Evolutionary conservation across 2,329 filamentous ascomycete species (phyloP).

Genomic region (Botryosphaeria agaves): DNA sequence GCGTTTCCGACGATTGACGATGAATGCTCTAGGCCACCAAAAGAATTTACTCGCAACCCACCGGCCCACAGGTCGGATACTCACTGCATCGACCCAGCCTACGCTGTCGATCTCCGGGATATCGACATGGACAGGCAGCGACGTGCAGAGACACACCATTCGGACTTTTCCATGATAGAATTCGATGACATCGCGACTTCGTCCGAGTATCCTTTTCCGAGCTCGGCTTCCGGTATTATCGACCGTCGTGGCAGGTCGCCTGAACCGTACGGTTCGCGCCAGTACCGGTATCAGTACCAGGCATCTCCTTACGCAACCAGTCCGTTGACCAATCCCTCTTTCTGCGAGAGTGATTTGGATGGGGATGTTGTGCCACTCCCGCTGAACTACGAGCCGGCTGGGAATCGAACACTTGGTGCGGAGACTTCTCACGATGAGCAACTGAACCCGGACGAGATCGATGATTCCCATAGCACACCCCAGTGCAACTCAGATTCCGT

Average conservation of each 20-base stretch:
- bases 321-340: constrained; percentile 11
- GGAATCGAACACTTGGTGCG: constrained; percentile 13
- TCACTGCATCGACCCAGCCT: constrained; percentile 28
- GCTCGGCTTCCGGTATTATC: constrained; percentile 26
- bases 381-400: background rate
- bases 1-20: constrained; percentile 40
- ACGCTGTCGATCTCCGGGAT: constrained; percentile 25
- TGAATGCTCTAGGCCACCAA: constrained; percentile 2
- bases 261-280: no score
- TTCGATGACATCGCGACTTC: constrained; percentile 18
- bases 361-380: background rate
- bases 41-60: constrained; percentile 7
- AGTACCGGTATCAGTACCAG: constrained; percentile 11
- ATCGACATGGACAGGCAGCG: constrained; percentile 15
- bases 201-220: constrained; percentile 24
- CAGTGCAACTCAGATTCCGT: no score
- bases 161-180: constrained; percentile 9
- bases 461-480: background rate
- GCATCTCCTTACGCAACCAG: constrained; percentile 16
- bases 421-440: background rate
- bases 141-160: constrained; percentile 5
- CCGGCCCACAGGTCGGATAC: constrained; percentile 25
- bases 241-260: constrained; percentile 18
- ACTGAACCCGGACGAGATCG: background rate
- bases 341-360: constrained; percentile 1